Percentiles rank a stretch among this genome's conserved stretches.
Conservation (phyloP, 2,329 filamentous ascomycete species). For the Fusarium sp. region DNA sequence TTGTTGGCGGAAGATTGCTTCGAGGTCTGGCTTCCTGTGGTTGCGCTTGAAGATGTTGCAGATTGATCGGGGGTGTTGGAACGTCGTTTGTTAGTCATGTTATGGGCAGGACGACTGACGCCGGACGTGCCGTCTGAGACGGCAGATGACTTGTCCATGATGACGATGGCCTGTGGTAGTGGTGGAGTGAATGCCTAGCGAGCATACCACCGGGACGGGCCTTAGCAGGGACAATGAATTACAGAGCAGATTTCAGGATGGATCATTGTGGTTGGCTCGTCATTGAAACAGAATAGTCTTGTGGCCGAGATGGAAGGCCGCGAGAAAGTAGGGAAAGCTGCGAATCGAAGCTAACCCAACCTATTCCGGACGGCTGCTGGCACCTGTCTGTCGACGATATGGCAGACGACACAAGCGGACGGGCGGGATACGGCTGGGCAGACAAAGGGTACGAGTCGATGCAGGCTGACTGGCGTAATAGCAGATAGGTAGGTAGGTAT, state of each 20-base stretch:
- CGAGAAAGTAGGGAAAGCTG: constrained; percentile 37
- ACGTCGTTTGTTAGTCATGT: constrained; percentile 35
- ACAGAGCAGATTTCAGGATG: constrained; percentile 45
- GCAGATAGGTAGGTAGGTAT: constrained; percentile 3
- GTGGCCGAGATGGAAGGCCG: constrained; percentile 40
- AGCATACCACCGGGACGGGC: constrained; percentile 53
- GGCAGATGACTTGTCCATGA: constrained; percentile 55
- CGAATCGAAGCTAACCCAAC: constrained; percentile 48
- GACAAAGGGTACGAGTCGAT: constrained; percentile 28
- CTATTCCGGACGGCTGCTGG: constrained; percentile 48
- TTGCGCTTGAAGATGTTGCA: constrained; percentile 43
- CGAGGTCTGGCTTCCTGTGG: constrained; percentile 50
- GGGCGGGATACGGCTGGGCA: constrained; percentile 45
- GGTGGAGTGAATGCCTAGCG: constrained; percentile 48
- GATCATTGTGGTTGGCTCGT: constrained; percentile 56
- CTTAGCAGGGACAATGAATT: constrained; percentile 50
- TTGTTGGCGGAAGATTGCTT: constrained; percentile 56
- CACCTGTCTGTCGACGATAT: constrained; percentile 40
- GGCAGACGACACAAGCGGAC: constrained; percentile 45
- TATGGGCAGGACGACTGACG: constrained; percentile 39
- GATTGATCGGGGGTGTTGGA: constrained; percentile 46
- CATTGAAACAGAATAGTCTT: constrained; percentile 48
- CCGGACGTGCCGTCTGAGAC: constrained; percentile 47
- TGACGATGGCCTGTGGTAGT: constrained; percentile 44
- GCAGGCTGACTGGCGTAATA: constrained; percentile 16